A percentile compares a stretch with the other conserved stretches of the same genome.
These are phyloP conservation scores for Glycine latifolia DNA, from an alignment of 306 rosid species.

Conservation along the genomic window DNA sequence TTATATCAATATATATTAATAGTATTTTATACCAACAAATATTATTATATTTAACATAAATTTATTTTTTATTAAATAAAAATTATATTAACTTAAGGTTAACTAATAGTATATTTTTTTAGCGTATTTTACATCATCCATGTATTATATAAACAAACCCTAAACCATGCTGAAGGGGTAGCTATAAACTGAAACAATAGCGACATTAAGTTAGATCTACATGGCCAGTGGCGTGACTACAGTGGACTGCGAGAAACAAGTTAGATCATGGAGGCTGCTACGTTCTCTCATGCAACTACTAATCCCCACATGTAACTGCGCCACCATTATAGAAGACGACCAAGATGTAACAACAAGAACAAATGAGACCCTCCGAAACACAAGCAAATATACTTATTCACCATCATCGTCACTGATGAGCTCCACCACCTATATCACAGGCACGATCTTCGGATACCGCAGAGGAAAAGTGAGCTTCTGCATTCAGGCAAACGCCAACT, in stretches of 20 bases:
- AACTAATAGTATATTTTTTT: too few relatives aligned
- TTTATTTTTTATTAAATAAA: too few relatives aligned
- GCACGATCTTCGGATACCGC: slow-evolving; percentile 79
- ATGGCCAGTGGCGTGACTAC: slow-evolving; percentile 55
- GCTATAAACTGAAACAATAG: neutral
- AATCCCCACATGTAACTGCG: slow-evolving; percentile 74
- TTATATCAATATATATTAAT: too few relatives aligned
- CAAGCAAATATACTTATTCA: neutral
- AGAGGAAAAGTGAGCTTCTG: slow-evolving; percentile 75
- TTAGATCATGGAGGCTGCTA: slow-evolving; percentile 86
- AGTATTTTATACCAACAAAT: too few relatives aligned
- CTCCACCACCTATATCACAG: slow-evolving; percentile 56
- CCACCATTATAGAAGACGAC: slow-evolving; percentile 53
- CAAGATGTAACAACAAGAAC: neutral
- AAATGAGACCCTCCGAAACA: neutral
- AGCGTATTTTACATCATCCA: neutral
- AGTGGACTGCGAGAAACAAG: slow-evolving; percentile 94
- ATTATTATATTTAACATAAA: too few relatives aligned
- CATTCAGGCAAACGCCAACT: slow-evolving; percentile 60
- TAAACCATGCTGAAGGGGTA: neutral
- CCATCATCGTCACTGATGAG: slow-evolving; percentile 12
- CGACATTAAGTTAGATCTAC: slow-evolving; percentile 21
- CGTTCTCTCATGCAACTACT: slow-evolving; percentile 74
- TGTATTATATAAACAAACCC: slow-evolving; percentile 52
- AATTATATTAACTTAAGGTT: too few relatives aligned